A percentile compares a stretch with the other conserved stretches of the same genome.
Conservation (phyloP, 2,329 filamentous ascomycete genomes). For the Hortaea werneckii region DNA sequence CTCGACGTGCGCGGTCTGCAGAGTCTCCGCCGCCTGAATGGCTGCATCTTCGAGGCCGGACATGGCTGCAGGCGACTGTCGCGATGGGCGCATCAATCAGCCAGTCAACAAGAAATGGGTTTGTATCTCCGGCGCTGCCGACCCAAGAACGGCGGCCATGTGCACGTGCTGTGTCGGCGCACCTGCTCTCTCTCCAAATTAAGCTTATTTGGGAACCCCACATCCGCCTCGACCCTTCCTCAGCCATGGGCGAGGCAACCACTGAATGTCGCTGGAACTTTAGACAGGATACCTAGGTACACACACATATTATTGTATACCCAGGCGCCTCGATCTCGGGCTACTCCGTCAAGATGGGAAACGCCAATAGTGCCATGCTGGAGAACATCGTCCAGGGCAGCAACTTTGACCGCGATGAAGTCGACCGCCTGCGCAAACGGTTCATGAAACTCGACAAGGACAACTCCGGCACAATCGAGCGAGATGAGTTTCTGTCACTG, state of each 20-base stretch:
- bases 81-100: no score
- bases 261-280: not conserved
- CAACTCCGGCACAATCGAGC: constrained; percentile 95
- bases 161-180: not conserved
- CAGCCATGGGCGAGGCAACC: not conserved
- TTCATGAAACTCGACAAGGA: constrained; percentile 99
- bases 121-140: no score
- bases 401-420: constrained; percentile 97
- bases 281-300: no score
- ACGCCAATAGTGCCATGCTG: constrained; percentile 58
- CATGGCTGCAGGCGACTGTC: constrained; percentile 7
- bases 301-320: no score
- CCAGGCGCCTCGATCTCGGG: no score
- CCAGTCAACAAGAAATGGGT: no score
- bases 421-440: constrained; percentile 86
- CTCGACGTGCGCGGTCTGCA: constrained; percentile 74
- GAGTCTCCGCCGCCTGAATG: constrained; percentile 58
- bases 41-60: constrained; percentile 19
- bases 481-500: constrained; percentile 93
- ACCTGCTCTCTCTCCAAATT: not conserved
- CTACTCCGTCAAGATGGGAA: constrained; percentile 35
- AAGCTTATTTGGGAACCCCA: not conserved
- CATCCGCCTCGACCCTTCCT: not conserved
- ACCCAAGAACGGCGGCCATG: no score
- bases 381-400: constrained; percentile 94